Evolutionary conservation across 805 yeast species (phyloP), one percentile per base, ranked within the genome.

Genomic region (Lachancea cidri): DNA sequence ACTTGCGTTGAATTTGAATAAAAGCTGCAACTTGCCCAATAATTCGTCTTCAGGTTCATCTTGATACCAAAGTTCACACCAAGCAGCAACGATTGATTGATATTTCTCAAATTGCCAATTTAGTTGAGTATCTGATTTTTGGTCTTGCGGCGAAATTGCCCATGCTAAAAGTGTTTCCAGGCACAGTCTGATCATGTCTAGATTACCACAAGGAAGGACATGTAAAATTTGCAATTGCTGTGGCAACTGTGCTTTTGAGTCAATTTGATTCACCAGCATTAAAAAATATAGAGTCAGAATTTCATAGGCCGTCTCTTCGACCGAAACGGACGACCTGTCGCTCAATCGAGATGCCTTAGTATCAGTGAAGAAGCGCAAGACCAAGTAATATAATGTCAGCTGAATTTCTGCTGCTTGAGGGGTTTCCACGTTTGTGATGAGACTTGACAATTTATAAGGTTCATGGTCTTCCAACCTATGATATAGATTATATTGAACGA

Each of bases 241-340:
- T 11, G 66, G 64, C 34, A 51, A 50, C 22, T 36, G 37, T 17
- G 43, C 36, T 13, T 40, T 42, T 13, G 35, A 29, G 19, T 43
- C 43, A n/a, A 39, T 27, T 3, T 17, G 27, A 40, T 60, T 54
- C 9, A 54, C 42, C 16, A 57, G 32, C 14, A 56, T 31, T n/a
- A 58, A 42, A 43, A 51, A 59, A 45, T 60, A 61, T 5, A 58
- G 46, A 7, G 59, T 53, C 22, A 61, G 41, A 5, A 61, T 57
- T 36, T 60, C 62, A 25, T 48, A 54, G 3, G 61, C 49, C 4
- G 50, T 31, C 27, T 57, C 60, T 35, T 50, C 57, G n/a, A 20
- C 44, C 11, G 36, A 20, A 8, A 19, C 5, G n/a, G 38, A 17
- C 4, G 32, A 4, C 25, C 20, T 35, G 6, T 19, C 13, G 4